phyloP scores from a whole-genome alignment of 352 stramenopile species.

The Globisporangium iwayamae region DNA sequence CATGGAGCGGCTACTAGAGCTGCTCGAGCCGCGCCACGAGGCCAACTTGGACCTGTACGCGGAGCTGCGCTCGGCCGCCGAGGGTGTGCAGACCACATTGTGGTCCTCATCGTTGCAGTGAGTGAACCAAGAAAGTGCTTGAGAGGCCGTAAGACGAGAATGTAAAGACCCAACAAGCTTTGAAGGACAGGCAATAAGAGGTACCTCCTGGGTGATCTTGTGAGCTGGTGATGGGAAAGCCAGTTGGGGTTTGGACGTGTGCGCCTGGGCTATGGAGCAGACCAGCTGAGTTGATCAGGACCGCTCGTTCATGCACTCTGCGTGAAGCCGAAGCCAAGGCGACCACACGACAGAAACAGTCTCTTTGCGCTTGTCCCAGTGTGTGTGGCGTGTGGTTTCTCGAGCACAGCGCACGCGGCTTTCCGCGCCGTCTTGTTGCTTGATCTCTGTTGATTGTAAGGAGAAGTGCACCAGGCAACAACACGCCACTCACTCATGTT shows the following conservation, averaged over 20 bases:
- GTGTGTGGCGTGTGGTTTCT: not conserved
- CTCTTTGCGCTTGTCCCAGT: not conserved
- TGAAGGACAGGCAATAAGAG: too few species aligned
- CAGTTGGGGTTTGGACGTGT: not conserved
- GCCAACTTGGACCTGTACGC: conserved; percentile 66
- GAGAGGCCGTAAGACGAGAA: too few species aligned
- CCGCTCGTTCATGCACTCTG: not conserved
- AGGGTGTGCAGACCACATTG: conserved; percentile 10
- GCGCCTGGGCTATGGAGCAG: not conserved
- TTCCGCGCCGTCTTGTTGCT: not conserved
- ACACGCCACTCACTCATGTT: not conserved
- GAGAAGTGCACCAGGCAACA: conserved; percentile 1
- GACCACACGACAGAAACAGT: not conserved
- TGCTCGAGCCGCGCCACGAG: conserved; percentile 46
- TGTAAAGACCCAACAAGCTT: too few species aligned
- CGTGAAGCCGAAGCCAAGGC: not conserved
- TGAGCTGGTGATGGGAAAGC: not conserved
- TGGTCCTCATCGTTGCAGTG: not conserved
- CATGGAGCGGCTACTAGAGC: conserved; percentile 54
- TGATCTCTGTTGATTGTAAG: not conserved
- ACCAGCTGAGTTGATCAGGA: not conserved
- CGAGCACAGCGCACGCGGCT: not conserved
- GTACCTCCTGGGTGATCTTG: too few species aligned
- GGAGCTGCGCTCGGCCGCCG: conserved; percentile 34
- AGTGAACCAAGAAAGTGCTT: not conserved